A percentile compares a stretch with the other conserved stretches of the same genome.
Evolutionary conservation across 495 filamentous ascomycete species (phyloP).

Genomic region (Jackrogersella multiformis): DNA sequence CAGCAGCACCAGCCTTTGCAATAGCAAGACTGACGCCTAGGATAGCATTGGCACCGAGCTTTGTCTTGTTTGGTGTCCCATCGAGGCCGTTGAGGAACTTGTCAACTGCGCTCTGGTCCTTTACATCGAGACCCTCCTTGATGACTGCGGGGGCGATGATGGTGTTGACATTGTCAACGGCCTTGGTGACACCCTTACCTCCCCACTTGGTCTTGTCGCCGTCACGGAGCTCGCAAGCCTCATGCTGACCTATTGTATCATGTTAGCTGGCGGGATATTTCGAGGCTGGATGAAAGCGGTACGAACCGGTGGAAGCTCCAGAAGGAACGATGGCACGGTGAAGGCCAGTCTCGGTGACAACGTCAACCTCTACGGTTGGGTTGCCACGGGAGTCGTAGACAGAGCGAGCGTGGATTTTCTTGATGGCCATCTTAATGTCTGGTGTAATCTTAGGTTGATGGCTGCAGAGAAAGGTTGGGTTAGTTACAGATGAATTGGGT

Average conservation of each 20-base stretch:
- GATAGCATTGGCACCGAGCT: conserved; percentile 98
- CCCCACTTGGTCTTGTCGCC: conserved; percentile 97
- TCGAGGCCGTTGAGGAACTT: conserved; percentile 96
- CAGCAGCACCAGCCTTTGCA: conserved; percentile 97
- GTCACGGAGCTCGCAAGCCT: conserved; percentile 98
- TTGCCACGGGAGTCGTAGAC: conserved; percentile 99
- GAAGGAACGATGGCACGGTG: conserved; percentile 99
- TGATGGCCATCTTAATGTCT: conserved; percentile 81
- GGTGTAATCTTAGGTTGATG: conserved; percentile 13
- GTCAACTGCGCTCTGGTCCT: conserved; percentile 94
- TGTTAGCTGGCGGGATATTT: conserved; percentile 32
- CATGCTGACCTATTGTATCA: conserved; percentile 79
- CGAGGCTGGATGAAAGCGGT: conserved; percentile 11
- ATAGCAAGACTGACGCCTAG: conserved; percentile 95
- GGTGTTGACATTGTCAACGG: conserved; percentile 95
- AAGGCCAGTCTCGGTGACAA: conserved; percentile 94
- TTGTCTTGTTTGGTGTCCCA: conserved; percentile 95
- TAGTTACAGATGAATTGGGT: conserved; percentile 17
- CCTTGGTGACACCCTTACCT: conserved; percentile 96
- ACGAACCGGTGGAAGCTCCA: conserved; percentile 93
- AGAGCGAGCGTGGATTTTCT: conserved; percentile 97
- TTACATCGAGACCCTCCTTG: conserved; percentile 92
- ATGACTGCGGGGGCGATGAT: conserved; percentile 91
- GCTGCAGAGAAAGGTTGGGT: conserved; percentile 25
- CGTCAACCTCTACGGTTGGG: conserved; percentile 91